phyloP scores from a whole-genome alignment of 2,329 filamentous ascomycete species.

The Hansfordia pulvinata region DNA sequence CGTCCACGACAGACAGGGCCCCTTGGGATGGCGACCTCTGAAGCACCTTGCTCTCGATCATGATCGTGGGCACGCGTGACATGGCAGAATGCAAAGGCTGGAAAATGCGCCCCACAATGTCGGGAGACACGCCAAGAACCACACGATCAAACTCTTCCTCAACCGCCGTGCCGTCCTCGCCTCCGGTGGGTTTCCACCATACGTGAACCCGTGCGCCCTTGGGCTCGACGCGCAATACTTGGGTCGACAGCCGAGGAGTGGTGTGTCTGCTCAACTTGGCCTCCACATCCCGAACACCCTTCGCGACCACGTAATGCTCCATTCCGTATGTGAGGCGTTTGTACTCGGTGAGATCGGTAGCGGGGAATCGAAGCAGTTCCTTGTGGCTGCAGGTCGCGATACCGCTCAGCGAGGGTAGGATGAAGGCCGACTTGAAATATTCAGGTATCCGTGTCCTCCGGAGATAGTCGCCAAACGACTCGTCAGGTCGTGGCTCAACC shows the following conservation, averaged over 20 bases:
- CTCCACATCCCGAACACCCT: slow-evolving; percentile 35
- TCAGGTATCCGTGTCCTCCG: slow-evolving; percentile 32
- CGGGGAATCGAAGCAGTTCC: slow-evolving; percentile 34
- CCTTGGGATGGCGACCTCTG: slow-evolving; percentile 4
- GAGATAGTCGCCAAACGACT: slow-evolving; percentile 35
- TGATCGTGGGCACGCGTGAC: slow-evolving; percentile 28
- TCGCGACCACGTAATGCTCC: slow-evolving; percentile 35
- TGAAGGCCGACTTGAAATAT: slow-evolving; percentile 31
- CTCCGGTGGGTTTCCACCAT: slow-evolving; percentile 16
- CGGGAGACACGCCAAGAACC: slow-evolving; percentile 39
- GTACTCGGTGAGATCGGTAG: slow-evolving; percentile 36
- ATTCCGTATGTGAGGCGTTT: slow-evolving; percentile 29
- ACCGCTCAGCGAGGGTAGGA: slow-evolving; percentile 39
- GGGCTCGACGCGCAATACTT: slow-evolving; percentile 21
- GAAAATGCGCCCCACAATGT: slow-evolving; percentile 35
- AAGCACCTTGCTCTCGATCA: slow-evolving; percentile 32
- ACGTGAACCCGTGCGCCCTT: slow-evolving; percentile 14
- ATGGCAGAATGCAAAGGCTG: slow-evolving; percentile 23
- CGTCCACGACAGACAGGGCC: slow-evolving; percentile 4
- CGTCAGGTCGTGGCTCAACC: slow-evolving; percentile 22
- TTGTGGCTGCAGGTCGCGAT: slow-evolving; percentile 40
- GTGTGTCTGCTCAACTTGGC: slow-evolving; percentile 25
- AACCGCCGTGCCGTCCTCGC: neutral
- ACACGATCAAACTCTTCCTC: slow-evolving; percentile 33
- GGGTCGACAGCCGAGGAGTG: slow-evolving; percentile 24